A percentile compares a stretch with the other conserved stretches of the same genome.
Conservation (phyloP, 768 basidiomycete species). For the Sistotremastrum niveocremeum region DNA sequence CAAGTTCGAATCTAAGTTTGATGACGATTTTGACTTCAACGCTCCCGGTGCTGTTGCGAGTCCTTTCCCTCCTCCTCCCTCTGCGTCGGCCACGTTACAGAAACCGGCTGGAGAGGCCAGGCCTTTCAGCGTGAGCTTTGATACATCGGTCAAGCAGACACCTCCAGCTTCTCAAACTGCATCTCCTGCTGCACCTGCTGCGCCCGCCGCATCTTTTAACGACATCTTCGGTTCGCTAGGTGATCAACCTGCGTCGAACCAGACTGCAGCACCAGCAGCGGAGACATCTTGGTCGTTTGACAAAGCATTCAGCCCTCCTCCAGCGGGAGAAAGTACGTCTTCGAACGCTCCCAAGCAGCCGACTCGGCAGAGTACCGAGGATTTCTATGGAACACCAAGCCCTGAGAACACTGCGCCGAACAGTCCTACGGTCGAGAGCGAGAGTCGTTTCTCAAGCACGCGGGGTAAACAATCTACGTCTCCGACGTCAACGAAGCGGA, state of each 20-base stretch:
- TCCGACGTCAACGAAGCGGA: not conserved
- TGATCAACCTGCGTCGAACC: slow-evolving; percentile 4
- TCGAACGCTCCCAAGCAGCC: slow-evolving; percentile 7
- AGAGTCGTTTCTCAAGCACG: too few relatives aligned
- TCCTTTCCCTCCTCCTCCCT: slow-evolving; percentile 10
- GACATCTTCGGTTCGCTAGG: slow-evolving; percentile 10
- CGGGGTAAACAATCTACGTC: too few relatives aligned
- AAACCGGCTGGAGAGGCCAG: not conserved
- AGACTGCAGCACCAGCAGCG: slow-evolving; percentile 10
- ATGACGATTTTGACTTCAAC: slow-evolving; percentile 53
- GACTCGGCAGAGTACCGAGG: not conserved
- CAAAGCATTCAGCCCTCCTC: slow-evolving; percentile 16
- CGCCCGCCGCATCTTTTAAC: slow-evolving; percentile 13
- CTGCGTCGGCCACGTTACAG: not conserved
- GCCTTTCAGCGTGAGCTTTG: not conserved
- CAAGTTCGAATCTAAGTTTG: slow-evolving; percentile 53
- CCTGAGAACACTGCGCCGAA: too few relatives aligned
- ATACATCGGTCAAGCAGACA: not conserved
- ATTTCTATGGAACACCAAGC: too few relatives aligned
- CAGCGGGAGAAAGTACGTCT: slow-evolving; percentile 3
- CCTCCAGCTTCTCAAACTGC: not conserved
- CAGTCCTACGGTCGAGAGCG: too few relatives aligned
- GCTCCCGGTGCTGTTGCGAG: slow-evolving; percentile 23
- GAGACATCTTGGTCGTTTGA: slow-evolving; percentile 16
- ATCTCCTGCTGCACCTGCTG: slow-evolving; percentile 11